These are phyloP conservation scores for Madurella fahalii DNA, from an alignment of 2,329 filamentous ascomycete genomes.

Conservation along the genomic window DNA sequence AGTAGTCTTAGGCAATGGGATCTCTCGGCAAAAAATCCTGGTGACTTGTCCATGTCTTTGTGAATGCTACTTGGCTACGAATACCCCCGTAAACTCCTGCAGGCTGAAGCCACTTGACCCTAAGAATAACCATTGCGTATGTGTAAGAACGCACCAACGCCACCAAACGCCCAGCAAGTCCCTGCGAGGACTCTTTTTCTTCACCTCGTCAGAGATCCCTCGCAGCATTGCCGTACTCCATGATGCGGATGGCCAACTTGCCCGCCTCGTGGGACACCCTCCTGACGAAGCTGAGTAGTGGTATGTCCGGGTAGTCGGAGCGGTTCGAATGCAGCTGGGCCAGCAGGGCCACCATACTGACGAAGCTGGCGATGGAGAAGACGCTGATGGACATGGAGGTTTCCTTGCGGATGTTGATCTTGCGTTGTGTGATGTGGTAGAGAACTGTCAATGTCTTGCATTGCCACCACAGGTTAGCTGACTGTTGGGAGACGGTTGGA, in stretches of 20 bases:
- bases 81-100: not conserved
- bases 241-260: conserved; percentile 26
- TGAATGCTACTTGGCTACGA: not conserved
- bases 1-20: conserved; percentile 21
- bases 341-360: conserved; percentile 68
- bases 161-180: not conserved
- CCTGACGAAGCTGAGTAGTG: conserved; percentile 47
- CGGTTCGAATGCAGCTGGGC: conserved; percentile 62
- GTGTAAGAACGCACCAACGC: not conserved
- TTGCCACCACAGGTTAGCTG: not conserved
- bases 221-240: conserved; percentile 31
- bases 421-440: conserved; percentile 73
- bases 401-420: conserved; percentile 75
- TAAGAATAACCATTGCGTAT: not conserved
- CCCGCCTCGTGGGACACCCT: conserved; percentile 35
- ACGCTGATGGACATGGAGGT: conserved; percentile 73
- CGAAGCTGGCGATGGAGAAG: conserved; percentile 71
- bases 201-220: conserved; percentile 16
- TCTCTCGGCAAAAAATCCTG: not conserved
- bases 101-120: not conserved
- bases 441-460: conserved; percentile 63
- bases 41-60: not conserved
- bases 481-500: not conserved
- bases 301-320: conserved; percentile 57
- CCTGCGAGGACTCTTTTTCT: too few species aligned